phyloP scores from a whole-genome alignment of 2,329 filamentous ascomycete species.

The Arthrocladium fulminans region DNA sequence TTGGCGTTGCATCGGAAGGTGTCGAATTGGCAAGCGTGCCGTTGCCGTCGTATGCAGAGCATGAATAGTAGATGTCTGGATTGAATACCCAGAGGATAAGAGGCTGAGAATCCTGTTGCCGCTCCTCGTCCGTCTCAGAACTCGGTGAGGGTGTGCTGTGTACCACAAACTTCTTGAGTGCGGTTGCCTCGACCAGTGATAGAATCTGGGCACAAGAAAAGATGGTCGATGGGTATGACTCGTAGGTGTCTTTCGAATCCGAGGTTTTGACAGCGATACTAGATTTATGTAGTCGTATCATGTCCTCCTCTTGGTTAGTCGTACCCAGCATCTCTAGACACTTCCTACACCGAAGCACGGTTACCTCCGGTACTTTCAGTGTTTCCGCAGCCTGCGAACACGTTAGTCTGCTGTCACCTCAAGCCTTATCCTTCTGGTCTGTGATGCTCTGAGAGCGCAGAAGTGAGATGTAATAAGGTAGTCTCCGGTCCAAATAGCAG shows the following conservation, averaged over 20 bases:
- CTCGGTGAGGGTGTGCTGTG: not conserved
- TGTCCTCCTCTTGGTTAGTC: constrained; percentile 6
- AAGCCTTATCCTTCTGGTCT: constrained; percentile 27
- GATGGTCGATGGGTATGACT: constrained; percentile 1
- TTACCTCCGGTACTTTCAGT: not conserved
- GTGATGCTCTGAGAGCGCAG: constrained; percentile 19
- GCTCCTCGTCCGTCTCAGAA: not conserved
- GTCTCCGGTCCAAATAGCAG: constrained; percentile 23
- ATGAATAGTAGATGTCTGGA: constrained; percentile 49
- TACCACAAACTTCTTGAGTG: constrained; percentile 5
- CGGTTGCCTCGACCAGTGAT: constrained; percentile 6
- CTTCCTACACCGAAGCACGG: not conserved
- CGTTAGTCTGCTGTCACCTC: constrained; percentile 4
- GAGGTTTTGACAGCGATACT: constrained; percentile 1
- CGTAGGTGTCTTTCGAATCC: not conserved
- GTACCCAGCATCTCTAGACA: constrained; percentile 3
- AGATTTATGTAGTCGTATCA: constrained; percentile 6
- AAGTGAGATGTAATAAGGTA: constrained; percentile 17
- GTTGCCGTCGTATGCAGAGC: constrained; percentile 24
- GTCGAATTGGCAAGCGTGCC: not conserved
- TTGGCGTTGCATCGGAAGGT: not conserved
- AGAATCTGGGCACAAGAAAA: constrained; percentile 8
- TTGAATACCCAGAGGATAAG: constrained; percentile 50
- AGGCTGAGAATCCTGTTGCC: not conserved
- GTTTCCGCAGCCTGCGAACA: constrained; percentile 7